A percentile compares a stretch with the other conserved stretches of the same genome.
phyloP scores from a whole-genome alignment of 257 asterid genomes.

The Solanum ossicruentum region DNA sequence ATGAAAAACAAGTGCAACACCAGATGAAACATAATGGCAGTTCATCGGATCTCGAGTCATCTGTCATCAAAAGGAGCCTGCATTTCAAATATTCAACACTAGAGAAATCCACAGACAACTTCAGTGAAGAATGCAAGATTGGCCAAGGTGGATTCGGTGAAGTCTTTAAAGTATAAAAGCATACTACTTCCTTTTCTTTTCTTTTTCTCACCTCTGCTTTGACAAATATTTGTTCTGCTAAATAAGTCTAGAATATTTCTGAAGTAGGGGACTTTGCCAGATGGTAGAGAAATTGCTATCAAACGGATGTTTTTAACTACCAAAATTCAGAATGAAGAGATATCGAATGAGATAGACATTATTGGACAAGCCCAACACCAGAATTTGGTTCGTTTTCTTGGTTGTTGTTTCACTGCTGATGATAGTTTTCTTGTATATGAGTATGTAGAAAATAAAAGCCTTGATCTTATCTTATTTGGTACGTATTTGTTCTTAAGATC shows the following conservation, averaged over 20 bases:
- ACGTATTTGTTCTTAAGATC: not conserved
- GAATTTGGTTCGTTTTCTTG: conserved; percentile 3
- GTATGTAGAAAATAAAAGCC: conserved; percentile 3
- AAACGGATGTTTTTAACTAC: not conserved
- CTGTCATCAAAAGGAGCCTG: conserved; percentile 1
- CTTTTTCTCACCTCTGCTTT: not conserved
- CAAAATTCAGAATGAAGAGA: conserved; percentile 1
- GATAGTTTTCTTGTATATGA: conserved; percentile 4
- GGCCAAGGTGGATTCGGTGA: conserved; percentile 11
- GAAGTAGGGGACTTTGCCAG: conserved; percentile 7
- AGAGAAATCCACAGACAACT: conserved; percentile 3
- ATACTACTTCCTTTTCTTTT: not conserved
- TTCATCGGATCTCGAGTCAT: not conserved
- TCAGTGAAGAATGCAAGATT: not conserved
- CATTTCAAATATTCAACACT: conserved; percentile 5
- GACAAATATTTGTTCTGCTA: not conserved
- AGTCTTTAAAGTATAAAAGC: conserved; percentile 3
- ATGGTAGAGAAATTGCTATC: conserved; percentile 4
- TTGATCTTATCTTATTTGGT: conserved; percentile 5
- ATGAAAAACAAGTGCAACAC: not conserved
- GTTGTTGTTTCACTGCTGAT: conserved; percentile 1
- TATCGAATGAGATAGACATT: conserved; percentile 1
- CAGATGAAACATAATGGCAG: not conserved
- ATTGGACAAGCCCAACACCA: conserved; percentile 2
- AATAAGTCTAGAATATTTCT: not conserved